phyloP scores from a whole-genome alignment of 202 grass and related monocot genomes.

The Dendrocalamus latiflorus region DNA sequence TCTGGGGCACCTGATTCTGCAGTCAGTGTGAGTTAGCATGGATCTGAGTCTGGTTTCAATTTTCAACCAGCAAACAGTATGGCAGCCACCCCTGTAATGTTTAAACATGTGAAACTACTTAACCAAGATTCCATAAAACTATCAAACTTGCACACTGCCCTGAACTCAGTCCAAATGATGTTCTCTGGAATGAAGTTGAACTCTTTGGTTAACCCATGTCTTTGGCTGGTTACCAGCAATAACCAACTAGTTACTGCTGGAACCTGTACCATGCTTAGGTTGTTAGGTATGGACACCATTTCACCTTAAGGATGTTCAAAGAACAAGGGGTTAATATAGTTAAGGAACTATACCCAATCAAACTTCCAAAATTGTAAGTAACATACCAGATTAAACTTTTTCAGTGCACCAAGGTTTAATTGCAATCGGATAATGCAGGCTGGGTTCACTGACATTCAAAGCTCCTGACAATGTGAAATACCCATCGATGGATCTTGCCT shows the following conservation, averaged over 20 bases:
- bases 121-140: neutral
- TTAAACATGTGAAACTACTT: neutral
- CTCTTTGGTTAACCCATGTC: neutral
- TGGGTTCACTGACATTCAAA: conserved; percentile 87
- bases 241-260: neutral
- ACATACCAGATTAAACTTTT: neutral
- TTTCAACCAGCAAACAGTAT: neutral
- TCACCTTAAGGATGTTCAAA: neutral
- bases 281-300: neutral
- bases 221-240: neutral
- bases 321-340: neutral
- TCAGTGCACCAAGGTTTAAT: neutral
- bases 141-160: neutral
- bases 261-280: neutral
- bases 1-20: neutral
- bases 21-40: neutral
- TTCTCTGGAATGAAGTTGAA: neutral
- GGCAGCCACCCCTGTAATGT: neutral
- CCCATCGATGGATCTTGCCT: conserved; percentile 88
- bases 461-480: conserved; percentile 85
- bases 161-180: neutral
- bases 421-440: conserved; percentile 44
- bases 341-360: neutral
- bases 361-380: neutral
- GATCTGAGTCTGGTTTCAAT: neutral